phyloP scores from a whole-genome alignment of 1,284 basidiomycete species.

The Trametes pubescens region DNA sequence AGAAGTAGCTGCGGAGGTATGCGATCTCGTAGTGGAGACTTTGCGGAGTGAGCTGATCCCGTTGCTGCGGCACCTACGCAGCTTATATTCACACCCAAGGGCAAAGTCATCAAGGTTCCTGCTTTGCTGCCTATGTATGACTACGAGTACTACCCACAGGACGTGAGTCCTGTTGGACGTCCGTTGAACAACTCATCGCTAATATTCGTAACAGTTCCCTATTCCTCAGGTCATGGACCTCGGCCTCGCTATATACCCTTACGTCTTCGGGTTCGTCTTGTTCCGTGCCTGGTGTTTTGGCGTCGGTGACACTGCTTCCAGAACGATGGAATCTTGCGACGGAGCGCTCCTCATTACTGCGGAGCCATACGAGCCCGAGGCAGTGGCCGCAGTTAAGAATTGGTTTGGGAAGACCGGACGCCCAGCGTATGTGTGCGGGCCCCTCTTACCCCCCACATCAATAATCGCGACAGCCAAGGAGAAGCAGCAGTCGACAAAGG shows the following conservation, averaged over 20 bases:
- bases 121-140: conserved; percentile 38
- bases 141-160: conserved; percentile 36
- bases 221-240: neutral
- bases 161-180: conserved; percentile 20
- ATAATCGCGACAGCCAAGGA: conserved; percentile 15
- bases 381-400: conserved; percentile 20
- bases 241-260: neutral
- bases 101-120: conserved; percentile 29
- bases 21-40: neutral
- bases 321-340: conserved; percentile 25
- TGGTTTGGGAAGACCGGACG: conserved; percentile 32
- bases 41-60: neutral
- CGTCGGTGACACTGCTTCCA: neutral
- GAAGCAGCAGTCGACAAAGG: conserved; percentile 24
- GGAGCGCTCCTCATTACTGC: conserved; percentile 32
- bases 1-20: conserved; percentile 30
- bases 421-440: conserved; percentile 26
- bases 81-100: conserved; percentile 21
- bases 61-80: neutral
- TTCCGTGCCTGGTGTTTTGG: too few species aligned
- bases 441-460: conserved; percentile 20
- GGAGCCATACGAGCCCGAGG: conserved; percentile 33
- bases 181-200: too few species aligned
- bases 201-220: neutral
- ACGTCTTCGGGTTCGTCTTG: neutral